phyloP scores from a whole-genome alignment of 805 yeast species.

The Alloascoidea africana region DNA sequence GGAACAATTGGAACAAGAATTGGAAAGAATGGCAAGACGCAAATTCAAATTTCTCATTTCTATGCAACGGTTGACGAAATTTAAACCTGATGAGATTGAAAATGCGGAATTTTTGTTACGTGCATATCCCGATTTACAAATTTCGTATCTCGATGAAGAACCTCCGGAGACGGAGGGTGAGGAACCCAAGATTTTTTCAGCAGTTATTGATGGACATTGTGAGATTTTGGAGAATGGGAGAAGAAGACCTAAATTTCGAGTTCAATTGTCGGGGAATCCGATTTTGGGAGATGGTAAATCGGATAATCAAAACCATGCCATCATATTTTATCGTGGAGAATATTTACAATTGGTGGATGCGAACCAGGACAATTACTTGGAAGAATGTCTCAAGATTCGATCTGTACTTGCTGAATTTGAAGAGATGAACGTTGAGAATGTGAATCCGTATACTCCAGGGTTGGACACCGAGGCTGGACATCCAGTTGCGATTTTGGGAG shows the following conservation, averaged over 20 bases:
- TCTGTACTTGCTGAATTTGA: constrained; percentile 86
- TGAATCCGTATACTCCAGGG: constrained; percentile 47
- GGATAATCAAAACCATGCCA: constrained; percentile 83
- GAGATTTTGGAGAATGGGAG: constrained; percentile 39
- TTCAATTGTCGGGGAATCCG: constrained; percentile 85
- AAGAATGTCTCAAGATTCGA: constrained; percentile 85
- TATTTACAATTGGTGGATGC: constrained; percentile 93
- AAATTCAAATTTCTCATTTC: constrained; percentile 74
- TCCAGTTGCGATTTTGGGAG: constrained; percentile 89
- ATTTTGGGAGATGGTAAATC: constrained; percentile 94
- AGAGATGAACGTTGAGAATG: constrained; percentile 40
- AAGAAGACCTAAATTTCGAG: constrained; percentile 44
- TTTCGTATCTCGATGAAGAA: constrained; percentile 91
- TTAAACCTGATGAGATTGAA: constrained; percentile 47
- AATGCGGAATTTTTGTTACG: constrained; percentile 54
- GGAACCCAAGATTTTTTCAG: constrained; percentile 47
- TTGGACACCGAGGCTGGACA: constrained; percentile 19
- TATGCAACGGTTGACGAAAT: constrained; percentile 70
- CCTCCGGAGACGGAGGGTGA: constrained; percentile 33
- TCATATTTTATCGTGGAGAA: constrained; percentile 85
- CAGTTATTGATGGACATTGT: constrained; percentile 49
- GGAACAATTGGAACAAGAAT: constrained; percentile 88
- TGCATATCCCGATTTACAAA: constrained; percentile 56
- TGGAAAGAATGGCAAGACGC: constrained; percentile 67
- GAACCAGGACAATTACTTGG: constrained; percentile 89